Evolutionary conservation across 106 monocot genomes (phyloP), one percentile per base, ranked within the genome.

Genomic region (Acorus calamus): DNA sequence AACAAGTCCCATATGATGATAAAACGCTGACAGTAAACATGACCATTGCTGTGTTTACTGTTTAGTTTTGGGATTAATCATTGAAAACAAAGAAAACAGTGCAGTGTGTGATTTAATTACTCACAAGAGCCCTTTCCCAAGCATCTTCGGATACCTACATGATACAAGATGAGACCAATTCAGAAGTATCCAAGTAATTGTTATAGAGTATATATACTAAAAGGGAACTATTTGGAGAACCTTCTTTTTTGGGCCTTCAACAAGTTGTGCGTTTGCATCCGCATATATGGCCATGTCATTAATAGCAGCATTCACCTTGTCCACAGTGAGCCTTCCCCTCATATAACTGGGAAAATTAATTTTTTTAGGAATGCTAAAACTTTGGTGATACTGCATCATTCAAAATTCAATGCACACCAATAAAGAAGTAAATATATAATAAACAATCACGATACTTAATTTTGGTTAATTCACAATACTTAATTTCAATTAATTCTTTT

Each of bases 221-320:
- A 28, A 0, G 28, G 0, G 28, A 28, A 1, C 0, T 28, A 28
- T 28, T 28, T 28, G 28, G 28, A 28, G 28, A 63, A 91, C 94
- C 84, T 90, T 90, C 71, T 76, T 91, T 68, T 84, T 96, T 3
- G 87, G 78, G 66, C 68, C 78, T 57, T 82, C 63, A 69, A 96
- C 71, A 54, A 87, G 87, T 65, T 82, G 84, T 28, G 73, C 72
- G 73, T 80, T 87, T 28, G 82, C 60, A 82, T 96, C 87, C 65
- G 94, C 94, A 75, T 87, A 74, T 54, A 78, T 60, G 58, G 82
- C 90, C 52, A 96, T 69, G 49, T 91, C 90, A 73, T 85, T 91
- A 43, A 96, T 78, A 42, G 94, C 94, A 69, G 91, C 83, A 62
- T 96, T 96, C 59, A 96, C 73, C 78, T 96, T 96, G 13, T 96